Evolutionary conservation across 306 rosid genomes (phyloP), one percentile per base, ranked within the genome.

Genomic region (Prunus kanzakura): DNA sequence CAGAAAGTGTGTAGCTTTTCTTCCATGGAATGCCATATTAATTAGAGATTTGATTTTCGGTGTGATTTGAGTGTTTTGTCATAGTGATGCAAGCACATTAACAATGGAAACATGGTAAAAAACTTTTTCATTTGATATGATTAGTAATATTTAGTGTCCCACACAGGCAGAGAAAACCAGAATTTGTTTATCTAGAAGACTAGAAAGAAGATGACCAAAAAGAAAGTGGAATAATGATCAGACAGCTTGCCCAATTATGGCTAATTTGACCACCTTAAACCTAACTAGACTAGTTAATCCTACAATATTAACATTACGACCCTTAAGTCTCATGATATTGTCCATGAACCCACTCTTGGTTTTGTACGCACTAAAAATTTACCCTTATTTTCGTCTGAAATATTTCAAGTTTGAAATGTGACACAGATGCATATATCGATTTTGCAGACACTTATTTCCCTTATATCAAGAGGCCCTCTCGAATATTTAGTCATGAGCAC

Each of bases 251-350:
- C 20, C 64, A 62, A 27, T 62, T 62, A 62, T 62, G 66, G n/a
- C 66, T 62, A 27, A 11, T 66, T 82, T 87, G 88, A 87, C 90
- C 90, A 74, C 78, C 88, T 71, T 57, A 67, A 73, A 73, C 86
- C 81, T 81, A 69, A 76, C 76, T 32, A 54, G 55, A 73, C 76
- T 32, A 46, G 61, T 76, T 79, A 29, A 71, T 64, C 52, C 63
- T 10, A 12, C 76, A 69, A 15, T 41, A 6, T 38, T 38, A 87
- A 41, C 51, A 69, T 82, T 50, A 63, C 76, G 75, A 68, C 70
- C 13, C n/a, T 55, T 55, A 18, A 20, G 8, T 55, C 61, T 55
- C 22, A 55, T n/a, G 6, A 56, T 20, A 20, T 56, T 25, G 10
- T 56, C 62, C 62, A 27, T 56, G 29, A 56, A 56, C 29, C 8